Evolutionary conservation across 441 rosid genomes (phyloP).

Genomic region (Gossypium trilobum): DNA sequence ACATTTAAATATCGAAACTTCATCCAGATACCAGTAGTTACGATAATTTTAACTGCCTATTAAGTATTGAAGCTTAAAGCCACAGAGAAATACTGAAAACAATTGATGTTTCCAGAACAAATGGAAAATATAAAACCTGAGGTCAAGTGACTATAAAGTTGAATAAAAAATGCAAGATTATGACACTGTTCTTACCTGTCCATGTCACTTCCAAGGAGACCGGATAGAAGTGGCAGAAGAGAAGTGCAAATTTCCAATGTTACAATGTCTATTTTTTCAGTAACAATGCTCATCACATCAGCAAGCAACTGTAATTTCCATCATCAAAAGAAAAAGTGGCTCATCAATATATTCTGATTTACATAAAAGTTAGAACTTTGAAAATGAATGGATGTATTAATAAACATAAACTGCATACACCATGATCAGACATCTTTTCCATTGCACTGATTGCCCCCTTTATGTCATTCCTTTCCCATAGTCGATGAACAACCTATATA

Average conservation of each 20-base stretch:
- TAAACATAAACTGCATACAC: constrained; percentile 40
- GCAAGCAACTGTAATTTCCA: constrained; percentile 60
- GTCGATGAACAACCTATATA: constrained; percentile 65
- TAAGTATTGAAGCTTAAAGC: neutral
- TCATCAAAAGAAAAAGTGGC: constrained; percentile 3
- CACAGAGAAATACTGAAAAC: neutral
- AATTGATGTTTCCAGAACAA: neutral
- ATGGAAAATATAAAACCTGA: neutral
- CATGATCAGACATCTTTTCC: constrained; percentile 91
- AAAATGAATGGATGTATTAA: constrained; percentile 6
- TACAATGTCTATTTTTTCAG: constrained; percentile 58
- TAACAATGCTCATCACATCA: constrained; percentile 59
- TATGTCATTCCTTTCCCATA: constrained; percentile 77
- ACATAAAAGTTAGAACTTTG: neutral
- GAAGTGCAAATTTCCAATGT: constrained; percentile 71
- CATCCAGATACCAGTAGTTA: neutral
- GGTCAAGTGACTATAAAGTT: neutral
- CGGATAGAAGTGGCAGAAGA: constrained; percentile 73
- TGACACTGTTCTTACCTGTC: constrained; percentile 51
- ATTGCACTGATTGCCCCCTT: constrained; percentile 62
- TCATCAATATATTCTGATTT: neutral
- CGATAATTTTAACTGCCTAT: neutral
- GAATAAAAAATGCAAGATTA: neutral
- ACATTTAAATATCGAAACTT: neutral
- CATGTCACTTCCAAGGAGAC: constrained; percentile 67